These are phyloP conservation scores for Bothriochloa decipiens DNA, from an alignment of 176 grass and related monocot genomes.

Conservation along the genomic window DNA sequence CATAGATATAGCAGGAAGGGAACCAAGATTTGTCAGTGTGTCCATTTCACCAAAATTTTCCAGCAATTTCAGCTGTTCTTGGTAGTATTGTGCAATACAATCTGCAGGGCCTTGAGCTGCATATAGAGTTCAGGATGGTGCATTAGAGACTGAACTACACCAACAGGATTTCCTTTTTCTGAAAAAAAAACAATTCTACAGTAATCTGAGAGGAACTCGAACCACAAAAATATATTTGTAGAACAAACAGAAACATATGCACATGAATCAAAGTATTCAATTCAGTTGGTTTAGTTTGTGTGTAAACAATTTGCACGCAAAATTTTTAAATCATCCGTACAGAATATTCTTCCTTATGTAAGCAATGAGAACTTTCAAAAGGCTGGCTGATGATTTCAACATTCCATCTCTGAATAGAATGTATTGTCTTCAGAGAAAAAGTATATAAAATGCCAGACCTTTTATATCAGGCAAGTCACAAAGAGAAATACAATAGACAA, in stretches of 20 bases:
- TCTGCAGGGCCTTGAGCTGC: conserved; percentile 52
- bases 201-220: background rate
- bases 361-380: background rate
- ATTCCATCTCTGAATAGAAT: conserved; percentile 21
- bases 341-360: background rate
- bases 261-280: background rate
- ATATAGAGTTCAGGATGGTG: background rate
- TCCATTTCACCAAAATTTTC: conserved; percentile 91
- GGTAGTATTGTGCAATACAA: conserved; percentile 71
- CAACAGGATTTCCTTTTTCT: background rate
- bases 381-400: background rate
- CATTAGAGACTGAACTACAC: background rate
- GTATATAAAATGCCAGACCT: background rate
- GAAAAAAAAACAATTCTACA: background rate
- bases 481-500: background rate
- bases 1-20: conserved; percentile 70
- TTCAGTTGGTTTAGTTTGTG: background rate
- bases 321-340: background rate
- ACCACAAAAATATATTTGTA: conserved; percentile 4
- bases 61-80: conserved; percentile 79
- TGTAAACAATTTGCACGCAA: background rate
- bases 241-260: conserved; percentile 1
- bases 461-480: background rate
- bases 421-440: background rate
- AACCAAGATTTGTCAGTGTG: conserved; percentile 63